Evolutionary conservation across 192 early-diverging fungal species (phyloP), one percentile per base, ranked within the genome.

Genomic region (Thamnidium elegans): DNA sequence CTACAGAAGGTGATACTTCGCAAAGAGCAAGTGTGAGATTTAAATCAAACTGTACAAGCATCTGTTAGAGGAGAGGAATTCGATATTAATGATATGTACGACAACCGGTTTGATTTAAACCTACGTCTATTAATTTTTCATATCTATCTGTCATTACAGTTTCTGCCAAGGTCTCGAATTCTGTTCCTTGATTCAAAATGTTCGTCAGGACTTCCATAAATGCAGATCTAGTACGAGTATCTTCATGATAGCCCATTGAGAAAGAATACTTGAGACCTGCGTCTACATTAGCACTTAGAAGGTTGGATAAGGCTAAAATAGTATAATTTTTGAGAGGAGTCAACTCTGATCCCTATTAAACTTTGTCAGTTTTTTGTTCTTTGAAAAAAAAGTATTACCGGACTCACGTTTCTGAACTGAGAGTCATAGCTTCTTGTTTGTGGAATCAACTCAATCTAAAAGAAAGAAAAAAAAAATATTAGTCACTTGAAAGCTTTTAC

Each of bases 161-260:
- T 72, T 76, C 84, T 56, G 69, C 79, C 75, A 94, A 72, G 3
- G 83, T 85, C 44, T 82, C 85, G 63, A 85, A 82, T 48, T 88
- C 84, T 19, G 79, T 83, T 10, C 88, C 92, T 62, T 82, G 67
- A 58, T 88, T 84, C 45, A 94, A 74, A 15, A 94, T 80, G 47
- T 92, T 87, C 15, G 89, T 90, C 58, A 94, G 75, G 52, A 94
- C 90, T 45, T 89, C 81, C 47, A 90, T 89, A 59, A 94, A 94
- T 44, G 90, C 76, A 3, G 87, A 80, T 26, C 93, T 83, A 30
- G 86, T 88, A 66, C 84, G 83, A 14, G 81, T 76, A 77, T 94
- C 90, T 68, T 89, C 90, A 68, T 92, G 84, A 58, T 92, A 94
- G 6, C 83, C 86, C 72, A 90, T 84, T 0, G 88, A 76, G 32